A percentile compares a stretch with the other conserved stretches of the same genome.
phyloP scores from a whole-genome alignment of 2,329 filamentous ascomycete species.

The Ceratocystis smalleyi region DNA sequence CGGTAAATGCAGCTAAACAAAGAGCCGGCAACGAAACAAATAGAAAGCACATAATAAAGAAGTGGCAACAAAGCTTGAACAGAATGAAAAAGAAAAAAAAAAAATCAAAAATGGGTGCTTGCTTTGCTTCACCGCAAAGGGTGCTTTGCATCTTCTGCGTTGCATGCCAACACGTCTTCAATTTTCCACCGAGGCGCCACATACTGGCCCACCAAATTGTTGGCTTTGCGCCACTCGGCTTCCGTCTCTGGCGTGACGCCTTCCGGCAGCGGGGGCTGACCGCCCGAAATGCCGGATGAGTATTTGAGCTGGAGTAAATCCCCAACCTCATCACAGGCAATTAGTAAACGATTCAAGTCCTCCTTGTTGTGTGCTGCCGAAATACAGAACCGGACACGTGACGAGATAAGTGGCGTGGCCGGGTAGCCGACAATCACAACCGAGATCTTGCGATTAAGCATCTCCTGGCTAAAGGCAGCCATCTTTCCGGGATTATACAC shows the following conservation, averaged over 20 bases:
- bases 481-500: conserved; percentile 99
- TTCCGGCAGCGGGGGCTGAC: conserved; percentile 59
- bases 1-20: background rate
- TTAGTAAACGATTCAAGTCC: conserved; percentile 76
- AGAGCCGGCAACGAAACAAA: background rate
- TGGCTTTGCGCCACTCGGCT: conserved; percentile 46
- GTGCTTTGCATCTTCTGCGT: conserved; percentile 60
- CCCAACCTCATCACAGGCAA: conserved; percentile 83
- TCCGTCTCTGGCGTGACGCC: conserved; percentile 58
- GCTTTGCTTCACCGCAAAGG: conserved; percentile 42
- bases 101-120: background rate
- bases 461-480: conserved; percentile 94
- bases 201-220: conserved; percentile 56
- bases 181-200: conserved; percentile 66
- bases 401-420: conserved; percentile 86
- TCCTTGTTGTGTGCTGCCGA: conserved; percentile 97
- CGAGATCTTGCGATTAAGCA: conserved; percentile 94
- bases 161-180: conserved; percentile 63
- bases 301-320: conserved; percentile 90
- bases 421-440: conserved; percentile 96
- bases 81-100: conserved; percentile 8
- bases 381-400: conserved; percentile 87
- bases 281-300: conserved; percentile 87
- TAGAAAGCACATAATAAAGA: background rate
- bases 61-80: background rate